Base-by-base conservation (phyloP, 1,284 basidiomycete species). In the Moesziomyces sp. region DNA sequence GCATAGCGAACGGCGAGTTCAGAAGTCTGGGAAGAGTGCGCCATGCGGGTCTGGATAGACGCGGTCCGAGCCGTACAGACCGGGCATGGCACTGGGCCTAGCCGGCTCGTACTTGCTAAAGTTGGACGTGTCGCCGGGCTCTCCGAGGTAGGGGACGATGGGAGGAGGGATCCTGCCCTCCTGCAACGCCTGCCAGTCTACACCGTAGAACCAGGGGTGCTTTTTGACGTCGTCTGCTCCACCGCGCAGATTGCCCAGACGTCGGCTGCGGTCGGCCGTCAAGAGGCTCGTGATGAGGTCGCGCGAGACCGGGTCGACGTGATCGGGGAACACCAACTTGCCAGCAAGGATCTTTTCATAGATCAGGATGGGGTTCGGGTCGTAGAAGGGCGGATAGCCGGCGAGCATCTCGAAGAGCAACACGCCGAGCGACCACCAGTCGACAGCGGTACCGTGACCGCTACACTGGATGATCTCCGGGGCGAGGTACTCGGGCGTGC, bases 61-160 rank as follows among this genome's bases (percentile, higher is more conserved):
- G 5, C 10, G 44, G 42, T 74, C 65, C 16, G 50, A 46, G 21
- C 52, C 63, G 45, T 24, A 62, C 9, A 75, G 59, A 9, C 68
- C 73, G 24, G 68, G 68, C 49, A 67, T 47, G 38, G 58, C 43
- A 28, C 68, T 71, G 2, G 53, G 57, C 43, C 60, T 46, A n/a
- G 60, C 63, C 24, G 56, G 49, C 28, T 66, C 58, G 53, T 77
- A 79, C 50, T 73, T 74, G 52, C 54, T 58, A 44, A 72, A 78
- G 45, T 79, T 70, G 45, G 76, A 76, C 21, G 76, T 69, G 26
- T 95, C 93, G 0, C 93, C 93, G 10, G 85, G 84, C 58, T 77
- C 83, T 16, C 81, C 84, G 1, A 86, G 84, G n/a, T 83, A 80
- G 3, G 87, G 87, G 0, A 87, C 84, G 46, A 87, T 87, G 14